A percentile compares a stretch with the other conserved stretches of the same genome.
Conservation (phyloP, 2,329 filamentous ascomycete species). For the Graphilbum sp. region DNA sequence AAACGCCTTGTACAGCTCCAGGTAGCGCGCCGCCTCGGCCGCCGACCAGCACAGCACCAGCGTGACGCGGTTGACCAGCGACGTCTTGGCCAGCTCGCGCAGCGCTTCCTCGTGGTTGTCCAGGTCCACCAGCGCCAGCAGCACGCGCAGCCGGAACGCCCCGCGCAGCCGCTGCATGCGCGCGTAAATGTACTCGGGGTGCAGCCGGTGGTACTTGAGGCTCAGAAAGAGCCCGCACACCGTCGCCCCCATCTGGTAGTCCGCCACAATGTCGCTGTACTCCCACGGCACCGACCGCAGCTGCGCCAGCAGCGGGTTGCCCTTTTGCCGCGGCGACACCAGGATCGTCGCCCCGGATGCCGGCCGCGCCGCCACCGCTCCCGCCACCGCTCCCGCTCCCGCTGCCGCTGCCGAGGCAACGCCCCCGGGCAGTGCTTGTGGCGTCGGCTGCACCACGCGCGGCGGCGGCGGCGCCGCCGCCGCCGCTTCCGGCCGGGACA, state of each 20-base stretch:
- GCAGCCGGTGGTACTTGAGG: slow-evolving; percentile 90
- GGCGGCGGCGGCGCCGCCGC: slow-evolving; percentile 14
- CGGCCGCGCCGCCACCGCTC: slow-evolving; percentile 12
- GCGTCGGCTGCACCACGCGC: slow-evolving; percentile 71
- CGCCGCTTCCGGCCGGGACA: slow-evolving; percentile 22
- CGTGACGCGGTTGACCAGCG: slow-evolving; percentile 81
- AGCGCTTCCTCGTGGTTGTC: slow-evolving; percentile 82
- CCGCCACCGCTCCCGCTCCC: not conserved
- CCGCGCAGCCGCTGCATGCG: slow-evolving; percentile 73
- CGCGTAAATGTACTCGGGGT: slow-evolving; percentile 95
- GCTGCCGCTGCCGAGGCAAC: not conserved
- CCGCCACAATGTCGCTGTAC: slow-evolving; percentile 89
- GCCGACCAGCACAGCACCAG: slow-evolving; percentile 89
- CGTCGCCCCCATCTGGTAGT: slow-evolving; percentile 75
- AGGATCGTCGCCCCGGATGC: slow-evolving; percentile 61
- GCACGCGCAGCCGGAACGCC: slow-evolving; percentile 71
- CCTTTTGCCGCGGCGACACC: slow-evolving; percentile 84
- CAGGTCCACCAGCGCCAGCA: slow-evolving; percentile 89
- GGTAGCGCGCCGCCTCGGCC: slow-evolving; percentile 80
- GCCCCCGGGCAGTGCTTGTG: slow-evolving; percentile 52
- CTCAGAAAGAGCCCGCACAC: slow-evolving; percentile 84
- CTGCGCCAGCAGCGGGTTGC: slow-evolving; percentile 77
- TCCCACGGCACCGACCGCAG: slow-evolving; percentile 82
- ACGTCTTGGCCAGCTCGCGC: slow-evolving; percentile 83
- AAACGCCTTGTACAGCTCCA: slow-evolving; percentile 89